phyloP scores from a whole-genome alignment of 352 stramenopile genomes.

The Phytophthora hybrid region DNA sequence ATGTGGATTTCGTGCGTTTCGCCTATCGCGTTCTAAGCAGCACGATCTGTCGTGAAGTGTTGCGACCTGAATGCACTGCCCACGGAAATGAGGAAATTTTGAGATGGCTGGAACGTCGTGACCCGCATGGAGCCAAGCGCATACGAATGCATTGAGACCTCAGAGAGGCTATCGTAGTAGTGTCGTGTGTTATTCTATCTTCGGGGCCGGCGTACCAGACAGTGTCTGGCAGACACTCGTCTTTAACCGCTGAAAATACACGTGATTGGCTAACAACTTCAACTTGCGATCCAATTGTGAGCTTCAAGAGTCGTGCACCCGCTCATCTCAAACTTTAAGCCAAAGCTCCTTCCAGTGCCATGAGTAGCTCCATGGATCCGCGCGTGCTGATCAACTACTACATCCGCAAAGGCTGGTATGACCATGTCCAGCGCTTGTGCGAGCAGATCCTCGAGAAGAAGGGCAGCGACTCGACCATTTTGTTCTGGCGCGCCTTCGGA shows the following conservation, averaged over 20 bases:
- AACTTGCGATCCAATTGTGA: constrained; percentile 31
- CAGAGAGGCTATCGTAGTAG: no score
- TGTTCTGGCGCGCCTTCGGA: constrained; percentile 90
- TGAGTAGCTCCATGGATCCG: constrained; percentile 54
- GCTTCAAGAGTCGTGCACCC: constrained; percentile 19
- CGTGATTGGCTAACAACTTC: constrained; percentile 25
- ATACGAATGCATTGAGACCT: no score
- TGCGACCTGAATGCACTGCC: no score
- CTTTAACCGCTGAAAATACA: background rate
- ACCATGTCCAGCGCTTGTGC: constrained; percentile 86
- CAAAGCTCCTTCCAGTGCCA: background rate
- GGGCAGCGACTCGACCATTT: constrained; percentile 76
- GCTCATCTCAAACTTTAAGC: background rate
- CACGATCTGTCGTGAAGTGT: no score
- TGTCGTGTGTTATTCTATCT: no score
- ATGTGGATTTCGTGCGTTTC: no score
- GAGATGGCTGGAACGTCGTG: no score
- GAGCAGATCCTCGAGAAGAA: constrained; percentile 83
- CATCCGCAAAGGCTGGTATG: constrained; percentile 87
- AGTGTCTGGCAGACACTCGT: no score
- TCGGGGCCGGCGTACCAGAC: no score
- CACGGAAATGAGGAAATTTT: no score
- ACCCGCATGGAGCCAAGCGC: no score
- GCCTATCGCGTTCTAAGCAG: no score
- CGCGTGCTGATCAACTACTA: constrained; percentile 90